A percentile compares a stretch with the other conserved stretches of the same genome.
Conservation (phyloP, 176 grass and related monocot species). For the Musa itinerans region DNA sequence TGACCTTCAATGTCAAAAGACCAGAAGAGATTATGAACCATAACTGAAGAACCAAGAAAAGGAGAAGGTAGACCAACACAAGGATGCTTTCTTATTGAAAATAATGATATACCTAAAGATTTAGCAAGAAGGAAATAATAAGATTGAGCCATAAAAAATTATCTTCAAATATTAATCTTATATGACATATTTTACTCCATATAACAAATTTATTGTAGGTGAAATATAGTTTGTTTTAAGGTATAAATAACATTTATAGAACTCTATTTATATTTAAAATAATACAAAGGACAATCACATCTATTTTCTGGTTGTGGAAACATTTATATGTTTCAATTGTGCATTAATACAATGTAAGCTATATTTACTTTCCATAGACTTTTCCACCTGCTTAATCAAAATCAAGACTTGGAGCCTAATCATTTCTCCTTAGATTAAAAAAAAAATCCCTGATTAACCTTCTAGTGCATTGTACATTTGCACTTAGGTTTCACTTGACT, state of each 20-base stretch:
- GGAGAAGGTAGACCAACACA: neutral
- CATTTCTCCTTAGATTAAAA: neutral
- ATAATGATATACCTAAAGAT: neutral
- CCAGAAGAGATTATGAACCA: neutral
- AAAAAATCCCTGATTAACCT: neutral
- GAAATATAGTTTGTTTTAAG: neutral
- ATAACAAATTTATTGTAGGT: neutral
- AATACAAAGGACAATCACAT: neutral
- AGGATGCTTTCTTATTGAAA: neutral
- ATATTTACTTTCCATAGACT: too few species aligned
- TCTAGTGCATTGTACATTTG: neutral
- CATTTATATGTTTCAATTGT: neutral
- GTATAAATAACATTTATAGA: neutral
- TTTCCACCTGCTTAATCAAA: too few species aligned
- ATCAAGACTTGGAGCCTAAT: neutral
- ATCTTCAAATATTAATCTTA: too few species aligned
- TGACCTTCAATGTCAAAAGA: neutral
- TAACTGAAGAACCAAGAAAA: neutral
- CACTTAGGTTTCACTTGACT: neutral
- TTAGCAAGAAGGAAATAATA: neutral
- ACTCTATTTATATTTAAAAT: neutral
- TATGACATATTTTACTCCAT: neutral
- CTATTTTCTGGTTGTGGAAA: neutral
- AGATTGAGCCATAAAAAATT: too few species aligned
- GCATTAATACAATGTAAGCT: too few species aligned